phyloP scores from a whole-genome alignment of 2,329 filamentous ascomycete genomes.

The Cladophialophora yegresii region DNA sequence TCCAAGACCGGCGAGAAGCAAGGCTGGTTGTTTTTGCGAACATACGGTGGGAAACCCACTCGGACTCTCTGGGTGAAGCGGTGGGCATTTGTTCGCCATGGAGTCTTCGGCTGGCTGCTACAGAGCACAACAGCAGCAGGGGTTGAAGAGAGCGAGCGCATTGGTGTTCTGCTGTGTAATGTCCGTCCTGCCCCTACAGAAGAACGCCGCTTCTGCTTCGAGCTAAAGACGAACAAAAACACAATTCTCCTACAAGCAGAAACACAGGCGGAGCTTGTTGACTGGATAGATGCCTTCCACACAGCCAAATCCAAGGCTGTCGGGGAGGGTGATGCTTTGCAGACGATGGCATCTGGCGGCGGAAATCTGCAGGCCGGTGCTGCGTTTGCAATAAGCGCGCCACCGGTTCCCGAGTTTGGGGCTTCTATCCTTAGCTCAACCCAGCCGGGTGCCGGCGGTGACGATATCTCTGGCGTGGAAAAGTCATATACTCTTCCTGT shows the following conservation, averaged over 20 bases:
- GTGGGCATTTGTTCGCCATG: constrained; percentile 95
- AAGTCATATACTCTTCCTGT: constrained; percentile 66
- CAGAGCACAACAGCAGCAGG: constrained; percentile 77
- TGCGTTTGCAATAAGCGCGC: constrained; percentile 89
- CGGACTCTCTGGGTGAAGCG: constrained; percentile 85
- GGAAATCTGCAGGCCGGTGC: constrained; percentile 59
- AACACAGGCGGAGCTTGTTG: constrained; percentile 85
- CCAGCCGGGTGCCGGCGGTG: constrained; percentile 47
- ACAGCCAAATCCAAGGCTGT: constrained; percentile 90
- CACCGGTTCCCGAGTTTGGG: constrained; percentile 86
- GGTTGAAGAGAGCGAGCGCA: constrained; percentile 93
- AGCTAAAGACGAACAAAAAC: constrained; percentile 96
- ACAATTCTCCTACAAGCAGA: constrained; percentile 89
- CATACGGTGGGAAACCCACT: constrained; percentile 81
- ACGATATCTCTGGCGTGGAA: constrained; percentile 58
- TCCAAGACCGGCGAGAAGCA: constrained; percentile 70
- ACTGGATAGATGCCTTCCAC: constrained; percentile 93
- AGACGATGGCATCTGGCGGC: constrained; percentile 47
- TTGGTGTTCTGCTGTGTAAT: constrained; percentile 90
- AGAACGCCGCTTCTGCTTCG: constrained; percentile 94
- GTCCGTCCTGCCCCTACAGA: constrained; percentile 88
- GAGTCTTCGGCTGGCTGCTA: constrained; percentile 92
- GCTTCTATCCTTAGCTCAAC: constrained; percentile 73
- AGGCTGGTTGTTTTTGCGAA: constrained; percentile 86
- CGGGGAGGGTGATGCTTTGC: constrained; percentile 65